Evolutionary conservation across 305 asterid genomes (phyloP).

Genomic region (Fraxinus ornus): DNA sequence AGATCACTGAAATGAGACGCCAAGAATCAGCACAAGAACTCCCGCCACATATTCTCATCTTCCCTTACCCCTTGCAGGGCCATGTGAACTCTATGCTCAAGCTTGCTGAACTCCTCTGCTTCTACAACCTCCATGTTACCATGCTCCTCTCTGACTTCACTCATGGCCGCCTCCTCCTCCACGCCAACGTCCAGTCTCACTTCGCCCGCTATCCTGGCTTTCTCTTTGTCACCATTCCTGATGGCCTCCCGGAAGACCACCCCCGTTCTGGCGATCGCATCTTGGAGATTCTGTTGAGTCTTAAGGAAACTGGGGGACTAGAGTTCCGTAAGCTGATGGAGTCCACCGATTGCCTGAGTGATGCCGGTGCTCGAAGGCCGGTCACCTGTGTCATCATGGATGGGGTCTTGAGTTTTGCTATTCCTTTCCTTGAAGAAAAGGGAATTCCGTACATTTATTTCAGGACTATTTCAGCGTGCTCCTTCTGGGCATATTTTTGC

Average conservation of each 20-base stretch:
- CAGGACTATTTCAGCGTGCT: constrained; percentile 49
- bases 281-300: constrained; percentile 40
- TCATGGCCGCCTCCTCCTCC: constrained; percentile 50
- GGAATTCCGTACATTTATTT: constrained; percentile 52
- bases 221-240: constrained; percentile 46
- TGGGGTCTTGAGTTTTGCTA: constrained; percentile 43
- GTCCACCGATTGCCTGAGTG: constrained; percentile 32
- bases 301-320: constrained; percentile 33
- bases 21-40: constrained; percentile 21
- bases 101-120: constrained; percentile 68
- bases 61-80: constrained; percentile 66
- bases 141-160: constrained; percentile 47
- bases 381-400: constrained; percentile 53
- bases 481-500: constrained; percentile 50
- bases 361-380: constrained; percentile 33
- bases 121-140: constrained; percentile 48
- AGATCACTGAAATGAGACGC: constrained; percentile 18
- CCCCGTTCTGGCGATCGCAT: constrained; percentile 54
- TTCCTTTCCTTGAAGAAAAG: constrained; percentile 51
- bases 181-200: constrained; percentile 42
- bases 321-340: constrained; percentile 36
- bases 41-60: constrained; percentile 65
- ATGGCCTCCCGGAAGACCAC: constrained; percentile 70
- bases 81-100: constrained; percentile 60
- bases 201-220: constrained; percentile 47